These are phyloP conservation scores for Rhododendron griersonianum DNA, from an alignment of 148 eudicot genomes.

Conservation along the genomic window DNA sequence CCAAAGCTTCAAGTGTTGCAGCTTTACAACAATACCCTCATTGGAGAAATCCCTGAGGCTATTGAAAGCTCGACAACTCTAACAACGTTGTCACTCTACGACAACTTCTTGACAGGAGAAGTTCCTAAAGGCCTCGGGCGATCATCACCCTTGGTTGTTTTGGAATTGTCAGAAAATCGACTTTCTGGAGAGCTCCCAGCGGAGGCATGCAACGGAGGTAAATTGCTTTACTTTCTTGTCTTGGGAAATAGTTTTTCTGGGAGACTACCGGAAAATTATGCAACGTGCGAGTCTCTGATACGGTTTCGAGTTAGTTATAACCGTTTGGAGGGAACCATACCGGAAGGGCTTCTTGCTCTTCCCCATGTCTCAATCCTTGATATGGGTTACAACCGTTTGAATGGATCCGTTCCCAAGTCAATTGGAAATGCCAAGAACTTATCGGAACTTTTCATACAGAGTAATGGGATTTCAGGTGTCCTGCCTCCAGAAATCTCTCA, in stretches of 20 bases:
- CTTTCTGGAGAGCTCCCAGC: constrained; percentile 57
- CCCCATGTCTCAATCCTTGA: constrained; percentile 75
- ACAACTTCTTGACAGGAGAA: constrained; percentile 62
- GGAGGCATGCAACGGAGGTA: constrained; percentile 58
- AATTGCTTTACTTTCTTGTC: constrained; percentile 59
- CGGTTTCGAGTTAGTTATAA: constrained; percentile 78
- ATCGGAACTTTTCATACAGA: constrained; percentile 63
- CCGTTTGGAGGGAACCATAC: constrained; percentile 49
- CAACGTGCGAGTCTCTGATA: constrained; percentile 50
- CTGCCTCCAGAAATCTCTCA: constrained; percentile 63
- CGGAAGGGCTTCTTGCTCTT: constrained; percentile 54
- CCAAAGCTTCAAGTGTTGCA: constrained; percentile 59
- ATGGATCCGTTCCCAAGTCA: constrained; percentile 44
- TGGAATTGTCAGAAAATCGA: constrained; percentile 70
- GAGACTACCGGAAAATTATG: constrained; percentile 52
- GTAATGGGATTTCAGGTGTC: constrained; percentile 62
- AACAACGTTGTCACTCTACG: constrained; percentile 52
- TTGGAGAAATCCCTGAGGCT: constrained; percentile 52
- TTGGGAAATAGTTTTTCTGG: constrained; percentile 61
- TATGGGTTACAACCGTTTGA: constrained; percentile 50
- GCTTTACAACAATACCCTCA: constrained; percentile 79
- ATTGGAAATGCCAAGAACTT: constrained; percentile 60
- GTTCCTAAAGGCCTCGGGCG: constrained; percentile 62
- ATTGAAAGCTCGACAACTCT: constrained; percentile 52
- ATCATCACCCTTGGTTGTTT: constrained; percentile 37